phyloP scores from a whole-genome alignment of 805 yeast species.

The Suhomyces canberraensis region DNA sequence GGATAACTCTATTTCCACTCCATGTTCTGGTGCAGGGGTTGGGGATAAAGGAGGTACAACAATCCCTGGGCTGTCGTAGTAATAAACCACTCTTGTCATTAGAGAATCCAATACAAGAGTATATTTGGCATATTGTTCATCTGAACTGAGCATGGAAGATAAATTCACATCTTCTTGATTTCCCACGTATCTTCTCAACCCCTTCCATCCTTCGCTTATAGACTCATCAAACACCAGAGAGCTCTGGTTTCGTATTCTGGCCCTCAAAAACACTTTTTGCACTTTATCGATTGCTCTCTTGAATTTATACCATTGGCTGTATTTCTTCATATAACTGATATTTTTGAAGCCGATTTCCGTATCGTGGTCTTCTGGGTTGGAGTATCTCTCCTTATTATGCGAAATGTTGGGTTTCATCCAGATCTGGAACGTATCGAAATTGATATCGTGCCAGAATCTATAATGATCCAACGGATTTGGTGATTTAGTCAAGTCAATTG shows the following conservation, averaged over 20 bases:
- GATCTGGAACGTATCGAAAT: conserved; percentile 51
- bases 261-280: conserved; percentile 3
- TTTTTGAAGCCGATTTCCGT: neutral
- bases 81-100: conserved; percentile 51
- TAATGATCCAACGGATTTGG: conserved; percentile 53
- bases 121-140: conserved; percentile 79
- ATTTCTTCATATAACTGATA: conserved; percentile 12
- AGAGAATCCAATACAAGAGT: conserved; percentile 66
- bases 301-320: conserved; percentile 23
- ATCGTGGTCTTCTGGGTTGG: neutral
- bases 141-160: conserved; percentile 32
- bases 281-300: conserved; percentile 8
- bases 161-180: conserved; percentile 29
- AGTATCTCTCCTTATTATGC: conserved; percentile 33
- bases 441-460: conserved; percentile 43
- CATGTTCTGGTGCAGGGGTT: conserved; percentile 39
- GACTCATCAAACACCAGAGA: conserved; percentile 5
- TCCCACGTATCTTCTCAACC: conserved; percentile 66
- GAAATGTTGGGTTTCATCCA: conserved; percentile 69
- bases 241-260: conserved; percentile 1
- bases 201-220: conserved; percentile 60
- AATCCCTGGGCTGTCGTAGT: conserved; percentile 69
- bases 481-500: conserved; percentile 52
- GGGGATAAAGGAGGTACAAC: conserved; percentile 6
- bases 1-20: conserved; percentile 55